Percentiles rank a stretch among this genome's conserved stretches.
Conservation (phyloP, 2,329 filamentous ascomycete genomes). For the Periconia macrospinosa region DNA sequence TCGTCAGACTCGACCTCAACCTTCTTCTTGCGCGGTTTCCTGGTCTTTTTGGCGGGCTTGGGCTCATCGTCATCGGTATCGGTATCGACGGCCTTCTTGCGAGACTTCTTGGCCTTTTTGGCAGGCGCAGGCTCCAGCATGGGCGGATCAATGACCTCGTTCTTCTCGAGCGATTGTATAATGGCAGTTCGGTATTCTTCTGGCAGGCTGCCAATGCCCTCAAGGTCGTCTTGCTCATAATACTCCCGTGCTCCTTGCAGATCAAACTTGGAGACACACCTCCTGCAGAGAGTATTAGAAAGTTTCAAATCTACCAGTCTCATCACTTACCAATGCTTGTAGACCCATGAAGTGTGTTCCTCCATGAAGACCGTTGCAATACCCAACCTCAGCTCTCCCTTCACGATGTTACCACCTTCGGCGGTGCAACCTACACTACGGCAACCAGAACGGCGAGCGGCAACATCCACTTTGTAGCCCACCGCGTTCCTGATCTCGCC, state of each 20-base stretch:
- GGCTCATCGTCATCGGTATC: slow-evolving; percentile 1
- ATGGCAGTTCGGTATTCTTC: slow-evolving; percentile 71
- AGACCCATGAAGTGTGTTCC: slow-evolving; percentile 64
- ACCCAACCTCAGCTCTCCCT: slow-evolving; percentile 77
- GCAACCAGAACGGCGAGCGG: slow-evolving; percentile 55
- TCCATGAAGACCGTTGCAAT: slow-evolving; percentile 40
- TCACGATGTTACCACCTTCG: slow-evolving; percentile 67
- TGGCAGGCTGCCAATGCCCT: slow-evolving; percentile 74
- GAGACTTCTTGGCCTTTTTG: background rate
- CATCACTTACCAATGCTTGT: slow-evolving; percentile 77
- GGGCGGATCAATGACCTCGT: slow-evolving; percentile 67
- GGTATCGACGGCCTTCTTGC: background rate
- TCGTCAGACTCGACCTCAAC: slow-evolving; percentile 1
- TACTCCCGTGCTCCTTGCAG: slow-evolving; percentile 63
- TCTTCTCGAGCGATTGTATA: slow-evolving; percentile 67
- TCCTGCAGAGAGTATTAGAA: slow-evolving; percentile 57
- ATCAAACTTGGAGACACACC: slow-evolving; percentile 76
- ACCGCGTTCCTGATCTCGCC: slow-evolving; percentile 15
- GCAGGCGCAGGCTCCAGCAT: slow-evolving; percentile 13
- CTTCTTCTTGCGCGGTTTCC: slow-evolving; percentile 14
- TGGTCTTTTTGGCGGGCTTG: slow-evolving; percentile 32
- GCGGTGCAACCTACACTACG: slow-evolving; percentile 72
- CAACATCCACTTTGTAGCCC: slow-evolving; percentile 21
- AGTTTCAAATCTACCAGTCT: slow-evolving; percentile 14
- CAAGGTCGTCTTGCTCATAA: slow-evolving; percentile 62